These are phyloP conservation scores for Hanseniaspora uvarum DNA, from an alignment of 1,139 yeast species.

Conservation along the genomic window DNA sequence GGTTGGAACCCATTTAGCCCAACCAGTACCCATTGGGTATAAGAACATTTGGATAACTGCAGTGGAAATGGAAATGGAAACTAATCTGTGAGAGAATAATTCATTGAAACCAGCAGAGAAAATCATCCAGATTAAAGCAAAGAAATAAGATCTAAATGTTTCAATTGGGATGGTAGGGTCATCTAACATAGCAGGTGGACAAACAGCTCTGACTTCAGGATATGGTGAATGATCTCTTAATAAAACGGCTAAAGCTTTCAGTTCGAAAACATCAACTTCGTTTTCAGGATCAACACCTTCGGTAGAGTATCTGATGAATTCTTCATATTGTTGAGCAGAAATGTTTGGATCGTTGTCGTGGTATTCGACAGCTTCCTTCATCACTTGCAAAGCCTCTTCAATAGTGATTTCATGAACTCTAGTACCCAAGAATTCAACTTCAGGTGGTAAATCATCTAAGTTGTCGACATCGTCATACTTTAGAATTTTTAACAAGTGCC, in stretches of 20 bases:
- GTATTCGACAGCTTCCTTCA: conserved; percentile 34
- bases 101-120: conserved; percentile 49
- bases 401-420: conserved; percentile 34
- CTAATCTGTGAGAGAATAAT: conserved; percentile 49
- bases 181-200: conserved; percentile 39
- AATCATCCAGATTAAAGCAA: conserved; percentile 48
- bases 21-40: conserved; percentile 45
- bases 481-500: conserved; percentile 21
- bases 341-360: conserved; percentile 45
- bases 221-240: conserved; percentile 50
- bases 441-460: conserved; percentile 20
- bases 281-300: conserved; percentile 22
- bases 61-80: conserved; percentile 39
- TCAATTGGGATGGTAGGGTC: conserved; percentile 43
- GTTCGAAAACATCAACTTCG: conserved; percentile 28
- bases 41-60: conserved; percentile 48
- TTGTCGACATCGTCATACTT: conserved; percentile 28
- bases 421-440: conserved; percentile 34
- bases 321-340: conserved; percentile 33
- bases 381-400: conserved; percentile 38
- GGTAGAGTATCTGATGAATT: conserved; percentile 26
- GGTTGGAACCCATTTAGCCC: conserved; percentile 39
- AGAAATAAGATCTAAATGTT: conserved; percentile 46
- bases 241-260: conserved; percentile 38
- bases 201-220: conserved; percentile 53